Percentiles rank a stretch among this genome's conserved stretches.
Evolutionary conservation across 768 basidiomycete genomes (phyloP).

Genomic region (Rhodotorula kratochvilovae): DNA sequence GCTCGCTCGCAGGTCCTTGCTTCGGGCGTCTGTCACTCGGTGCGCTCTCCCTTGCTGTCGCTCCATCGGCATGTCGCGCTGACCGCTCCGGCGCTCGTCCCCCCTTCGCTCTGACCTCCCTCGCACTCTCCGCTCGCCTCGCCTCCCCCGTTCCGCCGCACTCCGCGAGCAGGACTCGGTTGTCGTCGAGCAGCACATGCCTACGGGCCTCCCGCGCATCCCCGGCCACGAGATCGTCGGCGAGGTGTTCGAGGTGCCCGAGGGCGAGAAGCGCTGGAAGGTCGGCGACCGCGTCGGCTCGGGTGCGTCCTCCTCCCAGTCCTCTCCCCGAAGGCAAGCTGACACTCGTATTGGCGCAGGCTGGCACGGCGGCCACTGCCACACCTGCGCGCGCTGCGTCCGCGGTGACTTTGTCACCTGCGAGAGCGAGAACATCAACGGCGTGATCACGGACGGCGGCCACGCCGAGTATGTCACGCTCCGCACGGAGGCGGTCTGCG

Average conservation of each 20-base stretch:
- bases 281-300: slow-evolving; percentile 41
- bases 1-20: slow-evolving; percentile 24
- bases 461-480: slow-evolving; percentile 45
- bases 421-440: slow-evolving; percentile 41
- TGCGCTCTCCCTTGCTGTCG: background rate
- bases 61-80: no score
- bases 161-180: slow-evolving; percentile 2
- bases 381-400: background rate
- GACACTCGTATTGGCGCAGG: background rate
- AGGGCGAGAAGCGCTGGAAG: slow-evolving; percentile 39
- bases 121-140: background rate
- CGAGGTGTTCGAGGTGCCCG: slow-evolving; percentile 34
- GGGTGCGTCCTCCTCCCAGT: background rate
- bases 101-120: background rate
- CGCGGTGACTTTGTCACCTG: slow-evolving; percentile 37
- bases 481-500: slow-evolving; percentile 27
- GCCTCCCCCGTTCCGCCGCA: background rate
- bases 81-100: no score
- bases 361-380: slow-evolving; percentile 37
- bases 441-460: slow-evolving; percentile 24
- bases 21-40: slow-evolving; percentile 33
- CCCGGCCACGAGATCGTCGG: slow-evolving; percentile 40
- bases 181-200: slow-evolving; percentile 18
- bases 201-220: slow-evolving; percentile 15
- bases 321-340: background rate